Conservation (phyloP, 2,329 filamentous ascomycete genomes). For the Amesomyces nigricolor region DNA sequence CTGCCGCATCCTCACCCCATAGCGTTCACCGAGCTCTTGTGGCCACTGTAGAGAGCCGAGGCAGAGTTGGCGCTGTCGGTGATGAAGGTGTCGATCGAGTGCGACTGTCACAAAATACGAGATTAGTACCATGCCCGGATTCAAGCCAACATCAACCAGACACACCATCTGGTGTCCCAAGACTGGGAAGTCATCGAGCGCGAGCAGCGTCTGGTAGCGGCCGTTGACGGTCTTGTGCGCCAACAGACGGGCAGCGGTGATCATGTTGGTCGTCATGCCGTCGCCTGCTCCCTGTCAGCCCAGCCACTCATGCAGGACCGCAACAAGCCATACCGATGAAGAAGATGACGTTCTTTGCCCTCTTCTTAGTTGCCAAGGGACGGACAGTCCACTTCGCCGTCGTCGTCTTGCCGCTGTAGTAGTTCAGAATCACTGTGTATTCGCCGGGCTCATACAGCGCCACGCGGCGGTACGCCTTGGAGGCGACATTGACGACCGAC, state of each 20-base stretch:
- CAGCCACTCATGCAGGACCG: no score
- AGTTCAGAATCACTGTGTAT: slow-evolving; percentile 69
- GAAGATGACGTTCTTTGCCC: slow-evolving; percentile 78
- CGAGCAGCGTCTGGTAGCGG: slow-evolving; percentile 70
- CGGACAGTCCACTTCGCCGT: slow-evolving; percentile 73
- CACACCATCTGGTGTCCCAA: slow-evolving; percentile 72
- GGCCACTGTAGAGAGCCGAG: slow-evolving; percentile 73
- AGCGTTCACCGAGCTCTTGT: slow-evolving; percentile 79
- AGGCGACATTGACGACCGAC: slow-evolving; percentile 71
- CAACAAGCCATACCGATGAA: slow-evolving; percentile 61
- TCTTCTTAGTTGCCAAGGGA: slow-evolving; percentile 61
- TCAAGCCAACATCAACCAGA: neutral
- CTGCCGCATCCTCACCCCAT: slow-evolving; percentile 48
- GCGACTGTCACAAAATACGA: slow-evolving; percentile 45
- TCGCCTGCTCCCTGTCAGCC: slow-evolving; percentile 32
- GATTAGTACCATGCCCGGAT: slow-evolving; percentile 3
- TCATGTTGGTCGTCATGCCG: slow-evolving; percentile 71
- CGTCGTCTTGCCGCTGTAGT: slow-evolving; percentile 68
- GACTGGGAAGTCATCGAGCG: slow-evolving; percentile 79
- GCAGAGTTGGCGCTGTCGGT: slow-evolving; percentile 84
- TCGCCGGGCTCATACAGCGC: slow-evolving; percentile 72
- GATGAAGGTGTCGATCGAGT: slow-evolving; percentile 79
- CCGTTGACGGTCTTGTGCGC: slow-evolving; percentile 80
- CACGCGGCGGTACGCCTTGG: slow-evolving; percentile 71
- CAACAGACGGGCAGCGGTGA: slow-evolving; percentile 72